Evolutionary conservation across 192 early-diverging fungal species (phyloP).

Genomic region (Gamsiella multidivaricata): DNA sequence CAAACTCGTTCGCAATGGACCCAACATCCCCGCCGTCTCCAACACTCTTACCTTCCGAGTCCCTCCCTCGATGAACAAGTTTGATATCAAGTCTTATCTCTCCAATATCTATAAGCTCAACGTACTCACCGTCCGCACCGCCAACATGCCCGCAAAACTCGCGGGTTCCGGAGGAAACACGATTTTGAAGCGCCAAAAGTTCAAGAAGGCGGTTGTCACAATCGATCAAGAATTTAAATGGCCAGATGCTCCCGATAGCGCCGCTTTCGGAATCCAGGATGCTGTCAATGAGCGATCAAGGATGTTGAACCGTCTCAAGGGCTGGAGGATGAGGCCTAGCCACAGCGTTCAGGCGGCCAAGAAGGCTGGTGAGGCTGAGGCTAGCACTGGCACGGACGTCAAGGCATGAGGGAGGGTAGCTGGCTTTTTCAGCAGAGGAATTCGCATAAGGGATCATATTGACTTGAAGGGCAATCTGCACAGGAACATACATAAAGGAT

Average conservation of each 20-base stretch:
- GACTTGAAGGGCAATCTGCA: no score
- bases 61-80: constrained; percentile 91
- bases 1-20: constrained; percentile 77
- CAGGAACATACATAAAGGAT: no score
- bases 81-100: constrained; percentile 91
- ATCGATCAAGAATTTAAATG: constrained; percentile 62
- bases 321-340: constrained; percentile 62
- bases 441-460: constrained; percentile 1
- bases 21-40: constrained; percentile 70
- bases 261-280: constrained; percentile 56
- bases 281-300: constrained; percentile 53
- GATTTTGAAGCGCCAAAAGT: constrained; percentile 50
- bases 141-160: constrained; percentile 81
- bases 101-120: constrained; percentile 84
- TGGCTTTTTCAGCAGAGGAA: no score
- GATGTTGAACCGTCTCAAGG: constrained; percentile 62
- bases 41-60: constrained; percentile 94
- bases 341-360: constrained; percentile 54
- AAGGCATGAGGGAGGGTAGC: constrained; percentile 36
- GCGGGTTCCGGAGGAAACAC: constrained; percentile 52
- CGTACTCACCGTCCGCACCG: constrained; percentile 88
- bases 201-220: constrained; percentile 72
- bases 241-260: constrained; percentile 57
- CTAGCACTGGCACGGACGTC: constrained; percentile 36
- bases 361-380: constrained; percentile 46